Conservation (phyloP, 768 basidiomycete genomes). For the Calocybe cyanea region DNA sequence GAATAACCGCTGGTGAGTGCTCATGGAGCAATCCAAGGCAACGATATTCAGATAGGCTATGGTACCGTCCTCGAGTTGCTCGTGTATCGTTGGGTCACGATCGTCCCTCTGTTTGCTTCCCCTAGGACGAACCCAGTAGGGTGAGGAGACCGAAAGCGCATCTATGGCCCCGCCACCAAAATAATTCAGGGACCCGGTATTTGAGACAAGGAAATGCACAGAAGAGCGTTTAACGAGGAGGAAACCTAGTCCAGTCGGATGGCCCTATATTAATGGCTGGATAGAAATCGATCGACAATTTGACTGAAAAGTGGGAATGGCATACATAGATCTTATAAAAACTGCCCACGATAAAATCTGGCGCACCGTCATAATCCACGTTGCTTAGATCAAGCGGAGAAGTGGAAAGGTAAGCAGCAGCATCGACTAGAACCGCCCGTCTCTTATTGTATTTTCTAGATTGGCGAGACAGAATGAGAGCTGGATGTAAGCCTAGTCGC, state of each 20-base stretch:
- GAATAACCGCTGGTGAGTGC: slow-evolving; percentile 9
- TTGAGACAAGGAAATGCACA: slow-evolving; percentile 6
- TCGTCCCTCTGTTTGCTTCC: slow-evolving; percentile 6
- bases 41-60: slow-evolving; percentile 11
- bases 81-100: slow-evolving; percentile 1
- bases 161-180: slow-evolving; percentile 15
- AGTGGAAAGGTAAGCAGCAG: slow-evolving; percentile 16
- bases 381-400: slow-evolving; percentile 11
- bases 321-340: slow-evolving; percentile 16
- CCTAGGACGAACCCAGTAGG: slow-evolving; percentile 12
- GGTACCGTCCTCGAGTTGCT: slow-evolving; percentile 13
- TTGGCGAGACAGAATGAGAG: not conserved
- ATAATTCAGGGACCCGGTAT: not conserved
- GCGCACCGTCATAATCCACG: slow-evolving; percentile 9
- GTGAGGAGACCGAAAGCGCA: slow-evolving; percentile 10
- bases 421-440: slow-evolving; percentile 12
- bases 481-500: slow-evolving; percentile 14
- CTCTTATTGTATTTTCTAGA: not conserved
- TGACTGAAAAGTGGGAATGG: not conserved
- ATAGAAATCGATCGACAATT: not conserved
- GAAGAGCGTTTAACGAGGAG: slow-evolving; percentile 16
- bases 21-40: slow-evolving; percentile 11
- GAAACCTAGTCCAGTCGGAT: slow-evolving; percentile 14
- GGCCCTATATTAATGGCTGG: slow-evolving; percentile 2
- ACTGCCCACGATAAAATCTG: slow-evolving; percentile 14